These are phyloP conservation scores for Botrytis hyacinthi DNA, from an alignment of 2,329 filamentous ascomycete species.

Conservation along the genomic window DNA sequence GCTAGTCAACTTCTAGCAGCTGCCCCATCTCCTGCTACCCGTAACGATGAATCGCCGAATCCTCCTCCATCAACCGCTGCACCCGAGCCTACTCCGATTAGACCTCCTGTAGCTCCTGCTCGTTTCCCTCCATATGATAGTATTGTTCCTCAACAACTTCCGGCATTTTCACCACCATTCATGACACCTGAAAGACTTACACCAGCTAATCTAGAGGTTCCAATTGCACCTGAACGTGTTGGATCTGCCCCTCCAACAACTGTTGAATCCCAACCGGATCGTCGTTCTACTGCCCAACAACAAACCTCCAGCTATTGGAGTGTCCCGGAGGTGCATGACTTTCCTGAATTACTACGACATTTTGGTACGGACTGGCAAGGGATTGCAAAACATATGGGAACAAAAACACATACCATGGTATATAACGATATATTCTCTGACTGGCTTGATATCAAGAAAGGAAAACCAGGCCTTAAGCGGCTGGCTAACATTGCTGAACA, in stretches of 20 bases:
- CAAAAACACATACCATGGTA: slow-evolving; percentile 86
- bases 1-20: slow-evolving; percentile 37
- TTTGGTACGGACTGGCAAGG: slow-evolving; percentile 78
- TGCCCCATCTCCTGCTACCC: slow-evolving; percentile 27
- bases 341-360: slow-evolving; percentile 66
- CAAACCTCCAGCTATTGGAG: slow-evolving; percentile 85
- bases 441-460: slow-evolving; percentile 31
- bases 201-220: slow-evolving; percentile 30
- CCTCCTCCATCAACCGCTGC: slow-evolving; percentile 22
- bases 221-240: slow-evolving; percentile 34
- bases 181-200: slow-evolving; percentile 27
- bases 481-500: slow-evolving; percentile 42
- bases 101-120: slow-evolving; percentile 24
- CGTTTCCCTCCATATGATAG: slow-evolving; percentile 33
- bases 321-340: slow-evolving; percentile 76
- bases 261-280: slow-evolving; percentile 34
- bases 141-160: slow-evolving; percentile 19
- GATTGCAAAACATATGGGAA: slow-evolving; percentile 77
- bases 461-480: slow-evolving; percentile 36
- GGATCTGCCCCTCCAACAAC: slow-evolving; percentile 32
- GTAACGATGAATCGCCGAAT: slow-evolving; percentile 30
- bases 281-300: slow-evolving; percentile 42
- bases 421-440: slow-evolving; percentile 39
- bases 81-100: slow-evolving; percentile 22
- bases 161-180: slow-evolving; percentile 28